These are phyloP conservation scores for Aspergillus viridinutans DNA, from an alignment of 2,329 filamentous ascomycete species.

Conservation along the genomic window DNA sequence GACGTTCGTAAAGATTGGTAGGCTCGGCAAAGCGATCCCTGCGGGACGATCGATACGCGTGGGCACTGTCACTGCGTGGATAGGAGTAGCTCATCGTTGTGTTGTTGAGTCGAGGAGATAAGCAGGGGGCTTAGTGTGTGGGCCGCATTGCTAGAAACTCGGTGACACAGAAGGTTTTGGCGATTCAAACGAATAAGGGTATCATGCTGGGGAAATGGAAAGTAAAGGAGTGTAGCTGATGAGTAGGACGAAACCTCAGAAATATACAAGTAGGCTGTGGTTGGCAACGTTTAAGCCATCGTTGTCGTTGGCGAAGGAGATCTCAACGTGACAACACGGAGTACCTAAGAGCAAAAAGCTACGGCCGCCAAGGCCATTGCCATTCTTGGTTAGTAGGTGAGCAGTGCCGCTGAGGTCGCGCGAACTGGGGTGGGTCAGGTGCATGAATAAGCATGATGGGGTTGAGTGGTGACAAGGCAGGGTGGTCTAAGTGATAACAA, in stretches of 20 bases:
- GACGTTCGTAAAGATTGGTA: constrained; percentile 7
- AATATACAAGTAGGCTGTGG: neutral
- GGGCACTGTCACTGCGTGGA: constrained; percentile 20
- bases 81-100: constrained; percentile 35
- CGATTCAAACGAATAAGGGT: neutral
- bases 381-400: too few relatives aligned
- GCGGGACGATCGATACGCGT: constrained; percentile 23
- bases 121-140: constrained; percentile 9
- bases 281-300: neutral
- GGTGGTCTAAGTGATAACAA: too few relatives aligned
- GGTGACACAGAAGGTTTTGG: neutral
- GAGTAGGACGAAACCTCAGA: neutral
- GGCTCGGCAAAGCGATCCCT: constrained; percentile 10
- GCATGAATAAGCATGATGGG: too few relatives aligned
- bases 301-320: neutral
- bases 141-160: constrained; percentile 17
- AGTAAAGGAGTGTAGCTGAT: neutral
- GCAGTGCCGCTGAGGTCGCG: too few relatives aligned
- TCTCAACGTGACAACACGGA: neutral
- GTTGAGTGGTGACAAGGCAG: too few relatives aligned
- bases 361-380: too few relatives aligned
- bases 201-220: neutral
- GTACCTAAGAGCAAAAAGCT: too few relatives aligned
- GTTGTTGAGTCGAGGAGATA: constrained; percentile 11
- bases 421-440: too few relatives aligned